Conservation (phyloP, 305 asterid genomes). For the Fraxinus paxiana region DNA sequence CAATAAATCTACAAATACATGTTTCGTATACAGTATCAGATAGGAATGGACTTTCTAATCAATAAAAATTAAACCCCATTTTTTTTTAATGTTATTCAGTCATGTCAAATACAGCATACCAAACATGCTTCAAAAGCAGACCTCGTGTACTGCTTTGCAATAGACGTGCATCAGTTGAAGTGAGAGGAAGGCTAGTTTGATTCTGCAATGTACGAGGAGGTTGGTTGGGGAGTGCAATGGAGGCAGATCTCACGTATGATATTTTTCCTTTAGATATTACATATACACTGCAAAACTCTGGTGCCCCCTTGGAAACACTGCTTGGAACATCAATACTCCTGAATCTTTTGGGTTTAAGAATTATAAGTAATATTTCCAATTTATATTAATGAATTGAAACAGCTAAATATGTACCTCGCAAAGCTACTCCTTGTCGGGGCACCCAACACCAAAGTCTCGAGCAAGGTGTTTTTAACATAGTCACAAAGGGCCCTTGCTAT, state of each 20-base stretch:
- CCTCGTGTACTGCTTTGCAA: slow-evolving; percentile 9
- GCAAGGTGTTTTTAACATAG: slow-evolving; percentile 1
- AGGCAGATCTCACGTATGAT: slow-evolving; percentile 16
- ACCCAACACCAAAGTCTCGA: slow-evolving; percentile 24
- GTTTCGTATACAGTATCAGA: neutral
- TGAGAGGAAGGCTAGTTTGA: neutral
- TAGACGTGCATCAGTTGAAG: neutral
- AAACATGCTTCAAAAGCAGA: neutral
- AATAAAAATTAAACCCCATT: neutral
- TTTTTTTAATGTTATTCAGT: neutral
- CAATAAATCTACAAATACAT: neutral
- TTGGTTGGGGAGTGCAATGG: slow-evolving; percentile 5
- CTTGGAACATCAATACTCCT: slow-evolving; percentile 20
- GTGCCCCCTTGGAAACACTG: slow-evolving; percentile 16
- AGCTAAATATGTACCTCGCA: slow-evolving; percentile 17
- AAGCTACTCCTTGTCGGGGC: slow-evolving; percentile 12
- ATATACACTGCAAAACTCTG: slow-evolving; percentile 25
- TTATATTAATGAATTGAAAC: neutral
- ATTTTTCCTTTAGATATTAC: slow-evolving; percentile 26
- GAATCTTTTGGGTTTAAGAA: slow-evolving; percentile 13
- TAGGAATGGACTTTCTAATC: neutral
- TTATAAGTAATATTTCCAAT: neutral
- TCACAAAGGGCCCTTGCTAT: slow-evolving; percentile 19
- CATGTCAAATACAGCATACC: neutral
- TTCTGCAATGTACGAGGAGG: neutral